Evolutionary conservation across 768 basidiomycete genomes (phyloP).

Genomic region (Boletus subcaerulescens): DNA sequence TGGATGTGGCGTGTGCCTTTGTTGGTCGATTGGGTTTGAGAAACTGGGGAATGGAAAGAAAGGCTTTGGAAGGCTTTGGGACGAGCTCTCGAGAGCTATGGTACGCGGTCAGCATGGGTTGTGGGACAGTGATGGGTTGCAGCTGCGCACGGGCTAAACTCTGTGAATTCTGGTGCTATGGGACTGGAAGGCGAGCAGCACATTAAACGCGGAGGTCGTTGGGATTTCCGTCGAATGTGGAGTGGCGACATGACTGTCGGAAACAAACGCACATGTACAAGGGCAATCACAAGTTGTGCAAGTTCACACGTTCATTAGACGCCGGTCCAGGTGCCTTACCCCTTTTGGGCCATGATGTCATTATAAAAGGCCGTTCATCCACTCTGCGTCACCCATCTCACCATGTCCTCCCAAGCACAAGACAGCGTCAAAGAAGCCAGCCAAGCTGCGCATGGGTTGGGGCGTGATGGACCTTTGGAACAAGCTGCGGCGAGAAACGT

Average conservation of each 20-base stretch:
- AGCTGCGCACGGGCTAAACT: constrained; percentile 3
- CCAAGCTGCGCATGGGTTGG: not conserved
- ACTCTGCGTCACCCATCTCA: too few relatives aligned
- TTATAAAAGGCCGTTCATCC: not conserved
- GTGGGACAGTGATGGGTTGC: not conserved
- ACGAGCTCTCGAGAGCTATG: constrained; percentile 1
- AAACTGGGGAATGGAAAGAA: not conserved
- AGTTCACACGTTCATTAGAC: not conserved
- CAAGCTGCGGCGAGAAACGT: not conserved
- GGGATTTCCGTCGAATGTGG: not conserved
- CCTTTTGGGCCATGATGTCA: not conserved
- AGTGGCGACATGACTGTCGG: not conserved
- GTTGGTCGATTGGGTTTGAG: not conserved
- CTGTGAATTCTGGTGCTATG: not conserved
- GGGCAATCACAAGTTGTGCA: not conserved
- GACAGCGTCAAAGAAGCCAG: not conserved
- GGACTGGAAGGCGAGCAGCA: not conserved
- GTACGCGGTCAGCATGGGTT: not conserved
- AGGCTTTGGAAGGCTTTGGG: not conserved
- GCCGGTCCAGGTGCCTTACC: not conserved
- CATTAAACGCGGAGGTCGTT: not conserved
- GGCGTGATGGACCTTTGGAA: not conserved
- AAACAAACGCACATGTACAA: not conserved
- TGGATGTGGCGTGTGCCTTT: not conserved
- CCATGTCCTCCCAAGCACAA: not conserved